Base-by-base conservation (phyloP, 1,284 basidiomycete genomes). In the Leccinum fallax region DNA sequence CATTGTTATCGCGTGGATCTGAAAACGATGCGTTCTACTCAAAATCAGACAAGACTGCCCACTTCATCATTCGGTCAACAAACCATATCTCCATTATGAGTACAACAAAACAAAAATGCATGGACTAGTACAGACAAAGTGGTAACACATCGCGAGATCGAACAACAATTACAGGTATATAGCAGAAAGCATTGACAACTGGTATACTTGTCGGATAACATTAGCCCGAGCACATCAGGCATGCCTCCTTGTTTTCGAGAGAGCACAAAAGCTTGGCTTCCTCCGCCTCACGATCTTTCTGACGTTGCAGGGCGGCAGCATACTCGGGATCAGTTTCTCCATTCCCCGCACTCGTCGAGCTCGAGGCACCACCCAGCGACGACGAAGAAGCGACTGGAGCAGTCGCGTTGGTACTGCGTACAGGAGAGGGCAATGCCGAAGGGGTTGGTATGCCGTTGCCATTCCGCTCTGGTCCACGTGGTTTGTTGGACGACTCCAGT, bases 181-280 rank as follows among this genome's bases (percentile, higher is more conserved):
- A 63, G 46, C 56, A 58, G 4, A 67, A 21, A 55, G 34, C 30
- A 55, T 8, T 2, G 46, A 48, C 30, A 51, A 61, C 51, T 11
- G 24, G 36, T 16, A 51, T 19, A 15, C 49, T 58, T 56, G 7
- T 40, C 28, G 24, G 19, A 21, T n/a, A 51, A 36, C 19, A 36
- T 85, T 75, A 92, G 61, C 87, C 89, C 65, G 91, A 93, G 77
- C 91, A 93, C 92, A 93, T 93, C 71, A 93, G 68, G 69, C 92
- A 93, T 2, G 89, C 91, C 61, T 93, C 91, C 80, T 93, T 93
- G 78, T 97, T 97, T 76, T 95, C 93, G 43, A 97, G 65, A 55
- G 90, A 93, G 73, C 95, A 97, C 70, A 85, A 75, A 60, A 97
- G 76, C 77, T 90, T 88, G 11, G 88, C 95, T 60, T 92, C 88